phyloP scores from a whole-genome alignment of 192 early-diverging fungal species.

The Paraglomus occultum region DNA sequence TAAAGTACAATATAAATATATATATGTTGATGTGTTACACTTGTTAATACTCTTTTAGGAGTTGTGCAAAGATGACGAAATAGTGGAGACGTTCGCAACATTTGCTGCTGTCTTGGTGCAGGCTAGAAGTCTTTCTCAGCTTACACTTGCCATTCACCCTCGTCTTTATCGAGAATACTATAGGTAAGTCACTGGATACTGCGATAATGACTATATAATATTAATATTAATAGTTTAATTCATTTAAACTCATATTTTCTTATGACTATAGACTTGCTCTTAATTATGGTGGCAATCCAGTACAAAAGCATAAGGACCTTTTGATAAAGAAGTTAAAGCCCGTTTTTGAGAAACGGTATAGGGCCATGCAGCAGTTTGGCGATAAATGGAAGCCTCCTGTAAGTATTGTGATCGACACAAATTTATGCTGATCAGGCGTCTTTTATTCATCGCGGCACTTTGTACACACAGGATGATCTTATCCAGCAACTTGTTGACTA shows the following conservation, averaged over 20 bases:
- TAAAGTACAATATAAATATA: too few relatives aligned
- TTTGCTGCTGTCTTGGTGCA: not conserved
- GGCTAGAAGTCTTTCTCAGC: not conserved
- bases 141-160: constrained; percentile 1
- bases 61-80: constrained; percentile 4
- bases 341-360: not conserved
- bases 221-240: too few relatives aligned
- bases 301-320: not conserved
- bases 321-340: constrained; percentile 1
- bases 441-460: too few relatives aligned
- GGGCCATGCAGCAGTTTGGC: not conserved
- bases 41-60: not conserved
- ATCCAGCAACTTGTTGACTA: not conserved
- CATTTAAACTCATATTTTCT: too few relatives aligned
- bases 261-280: too few relatives aligned
- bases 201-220: too few relatives aligned
- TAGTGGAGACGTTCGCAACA: not conserved
- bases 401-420: not conserved
- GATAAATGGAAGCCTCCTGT: not conserved
- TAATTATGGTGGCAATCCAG: not conserved
- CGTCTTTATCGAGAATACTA: not conserved
- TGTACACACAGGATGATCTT: not conserved
- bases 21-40: too few relatives aligned
- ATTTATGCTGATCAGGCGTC: too few relatives aligned
- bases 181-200: too few relatives aligned